A percentile compares a stretch with the other conserved stretches of the same genome.
Evolutionary conservation across 2,329 filamentous ascomycete genomes (phyloP).

Genomic region (Coniochaeta sp.): DNA sequence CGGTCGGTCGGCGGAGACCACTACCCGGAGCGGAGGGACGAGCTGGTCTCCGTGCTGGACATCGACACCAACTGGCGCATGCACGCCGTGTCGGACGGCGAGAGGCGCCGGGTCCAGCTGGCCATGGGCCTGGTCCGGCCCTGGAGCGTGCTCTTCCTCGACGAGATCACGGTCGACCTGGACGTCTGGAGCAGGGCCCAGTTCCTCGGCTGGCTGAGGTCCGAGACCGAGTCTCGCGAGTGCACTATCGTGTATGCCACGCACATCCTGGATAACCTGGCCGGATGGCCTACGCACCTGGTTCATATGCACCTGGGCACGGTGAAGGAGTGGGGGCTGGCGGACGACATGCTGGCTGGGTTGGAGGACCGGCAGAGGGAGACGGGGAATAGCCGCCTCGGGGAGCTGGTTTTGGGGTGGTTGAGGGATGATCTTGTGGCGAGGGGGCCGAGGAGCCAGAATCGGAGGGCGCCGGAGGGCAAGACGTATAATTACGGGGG

Average conservation of each 20-base stretch:
- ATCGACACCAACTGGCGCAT: constrained; percentile 91
- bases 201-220: constrained; percentile 79
- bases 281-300: constrained; percentile 89
- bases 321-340: constrained; percentile 77
- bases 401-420: constrained; percentile 84
- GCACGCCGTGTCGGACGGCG: constrained; percentile 91
- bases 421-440: constrained; percentile 71
- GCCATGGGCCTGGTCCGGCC: constrained; percentile 91
- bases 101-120: constrained; percentile 83
- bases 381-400: constrained; percentile 73
- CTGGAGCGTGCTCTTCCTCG: constrained; percentile 84
- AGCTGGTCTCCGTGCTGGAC: constrained; percentile 81
- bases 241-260: constrained; percentile 97
- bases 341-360: constrained; percentile 58
- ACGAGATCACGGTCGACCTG: constrained; percentile 95
- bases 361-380: constrained; percentile 26
- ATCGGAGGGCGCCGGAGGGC: constrained; percentile 49
- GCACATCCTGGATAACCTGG: constrained; percentile 92
- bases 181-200: constrained; percentile 79
- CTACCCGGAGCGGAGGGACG: constrained; percentile 75
- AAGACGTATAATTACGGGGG: constrained; percentile 51
- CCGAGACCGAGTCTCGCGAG: constrained; percentile 71
- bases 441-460: constrained; percentile 65
- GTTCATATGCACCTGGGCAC: constrained; percentile 90
- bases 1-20: constrained; percentile 77